These are phyloP conservation scores for Spathaspora hagerdaliae DNA, from an alignment of 805 yeast genomes.

Conservation along the genomic window DNA sequence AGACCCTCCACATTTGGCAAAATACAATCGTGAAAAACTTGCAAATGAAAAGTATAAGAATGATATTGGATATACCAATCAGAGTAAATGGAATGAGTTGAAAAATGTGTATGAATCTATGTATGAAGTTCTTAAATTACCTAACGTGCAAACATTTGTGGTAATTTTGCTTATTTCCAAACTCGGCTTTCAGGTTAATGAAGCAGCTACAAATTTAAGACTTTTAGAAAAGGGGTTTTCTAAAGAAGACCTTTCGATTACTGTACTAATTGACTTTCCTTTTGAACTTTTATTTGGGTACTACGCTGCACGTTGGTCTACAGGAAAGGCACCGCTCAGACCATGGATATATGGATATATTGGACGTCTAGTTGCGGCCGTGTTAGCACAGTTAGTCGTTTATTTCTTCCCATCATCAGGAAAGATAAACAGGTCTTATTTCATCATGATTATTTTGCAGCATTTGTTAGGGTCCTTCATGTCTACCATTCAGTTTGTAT, in stretches of 20 bases:
- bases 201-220: slow-evolving; percentile 91
- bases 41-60: slow-evolving; percentile 25
- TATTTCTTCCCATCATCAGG: slow-evolving; percentile 61
- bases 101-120: slow-evolving; percentile 59
- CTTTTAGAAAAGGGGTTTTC: slow-evolving; percentile 86
- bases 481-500: slow-evolving; percentile 93
- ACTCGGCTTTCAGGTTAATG: slow-evolving; percentile 92
- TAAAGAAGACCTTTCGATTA: slow-evolving; percentile 88
- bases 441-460: slow-evolving; percentile 70
- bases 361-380: slow-evolving; percentile 76
- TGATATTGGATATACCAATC: slow-evolving; percentile 8
- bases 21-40: slow-evolving; percentile 25
- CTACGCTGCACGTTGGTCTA: slow-evolving; percentile 93
- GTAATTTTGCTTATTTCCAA: slow-evolving; percentile 75
- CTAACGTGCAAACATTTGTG: slow-evolving; percentile 71
- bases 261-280: slow-evolving; percentile 92
- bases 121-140: slow-evolving; percentile 63
- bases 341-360: slow-evolving; percentile 91
- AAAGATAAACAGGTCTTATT: slow-evolving; percentile 49
- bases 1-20: slow-evolving; percentile 53
- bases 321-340: slow-evolving; percentile 66
- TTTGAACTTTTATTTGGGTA: slow-evolving; percentile 94
- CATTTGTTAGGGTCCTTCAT: slow-evolving; percentile 86
- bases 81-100: slow-evolving; percentile 26
- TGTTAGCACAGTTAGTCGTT: slow-evolving; percentile 70